Evolutionary conservation across 1,284 basidiomycete species (phyloP).

Genomic region (Caloboletus firmus): DNA sequence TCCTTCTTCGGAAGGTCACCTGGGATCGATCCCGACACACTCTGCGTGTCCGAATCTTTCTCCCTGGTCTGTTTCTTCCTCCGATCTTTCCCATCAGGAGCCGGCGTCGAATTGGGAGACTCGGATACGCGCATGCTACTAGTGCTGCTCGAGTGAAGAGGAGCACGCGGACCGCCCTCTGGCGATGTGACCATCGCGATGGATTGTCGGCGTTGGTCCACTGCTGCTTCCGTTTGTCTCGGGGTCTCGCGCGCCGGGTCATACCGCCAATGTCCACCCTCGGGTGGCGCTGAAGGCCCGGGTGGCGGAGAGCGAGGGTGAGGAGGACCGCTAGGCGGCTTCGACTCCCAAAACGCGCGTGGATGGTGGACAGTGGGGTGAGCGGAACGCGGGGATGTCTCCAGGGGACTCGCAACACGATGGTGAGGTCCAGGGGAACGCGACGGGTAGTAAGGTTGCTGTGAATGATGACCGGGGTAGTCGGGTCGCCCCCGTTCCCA

Average conservation of each 20-base stretch:
- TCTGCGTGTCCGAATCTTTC: constrained; percentile 44
- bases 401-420: constrained; percentile 41
- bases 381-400: constrained; percentile 54
- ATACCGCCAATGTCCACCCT: constrained; percentile 36
- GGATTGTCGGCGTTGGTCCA: constrained; percentile 28
- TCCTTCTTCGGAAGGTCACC: constrained; percentile 43
- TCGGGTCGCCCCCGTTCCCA: constrained; percentile 56
- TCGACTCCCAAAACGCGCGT: constrained; percentile 34
- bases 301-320: constrained; percentile 30
- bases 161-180: constrained; percentile 33
- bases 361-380: constrained; percentile 36
- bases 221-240: constrained; percentile 23
- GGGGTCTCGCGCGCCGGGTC: constrained; percentile 35
- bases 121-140: constrained; percentile 39
- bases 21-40: constrained; percentile 27
- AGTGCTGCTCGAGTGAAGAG: constrained; percentile 25
- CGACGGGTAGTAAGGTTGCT: constrained; percentile 32
- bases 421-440: constrained; percentile 34
- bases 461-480: constrained; percentile 41
- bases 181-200: constrained; percentile 33
- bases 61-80: constrained; percentile 35
- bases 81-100: constrained; percentile 33
- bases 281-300: constrained; percentile 14
- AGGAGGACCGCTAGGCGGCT: constrained; percentile 29
- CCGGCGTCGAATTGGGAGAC: constrained; percentile 41